A percentile compares a stretch with the other conserved stretches of the same genome.
Conservation (phyloP, 2,329 filamentous ascomycete genomes). For the Nothopassalora personata region DNA sequence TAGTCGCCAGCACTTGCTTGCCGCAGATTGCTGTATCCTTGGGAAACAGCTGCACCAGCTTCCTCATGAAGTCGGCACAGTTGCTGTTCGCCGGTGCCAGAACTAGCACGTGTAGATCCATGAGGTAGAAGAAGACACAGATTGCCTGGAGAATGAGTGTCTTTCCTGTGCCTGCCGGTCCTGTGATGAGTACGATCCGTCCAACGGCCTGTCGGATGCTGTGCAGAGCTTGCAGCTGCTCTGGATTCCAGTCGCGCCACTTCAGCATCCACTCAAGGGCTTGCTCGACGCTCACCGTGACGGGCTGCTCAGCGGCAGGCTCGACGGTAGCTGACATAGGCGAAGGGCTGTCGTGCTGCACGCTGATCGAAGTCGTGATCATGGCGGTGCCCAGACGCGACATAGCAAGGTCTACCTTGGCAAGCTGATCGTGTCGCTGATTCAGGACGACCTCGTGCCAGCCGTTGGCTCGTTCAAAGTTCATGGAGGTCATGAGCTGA, state of each 20-base stretch:
- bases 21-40: background rate
- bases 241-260: conserved; percentile 16
- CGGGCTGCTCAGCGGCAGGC: background rate
- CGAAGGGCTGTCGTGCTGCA: background rate
- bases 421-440: conserved; percentile 9
- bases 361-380: background rate
- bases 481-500: conserved; percentile 9
- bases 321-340: background rate
- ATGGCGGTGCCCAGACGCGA: background rate
- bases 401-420: conserved; percentile 12
- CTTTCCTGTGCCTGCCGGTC: conserved; percentile 18
- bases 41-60: conserved; percentile 15
- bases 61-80: conserved; percentile 16
- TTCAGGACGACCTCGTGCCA: conserved; percentile 17
- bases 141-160: conserved; percentile 14
- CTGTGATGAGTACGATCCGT: conserved; percentile 14
- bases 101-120: conserved; percentile 17
- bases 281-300: conserved; percentile 3
- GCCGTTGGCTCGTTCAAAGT: conserved; percentile 6
- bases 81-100: conserved; percentile 20
- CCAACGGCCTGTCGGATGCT: conserved; percentile 13
- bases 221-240: conserved; percentile 14
- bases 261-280: conserved; percentile 10
- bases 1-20: conserved; percentile 9
- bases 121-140: conserved; percentile 15